Evolutionary conservation across 345 rosid genomes (phyloP), one percentile per base, ranked within the genome.

Genomic region (Gossypium longicalyx): DNA sequence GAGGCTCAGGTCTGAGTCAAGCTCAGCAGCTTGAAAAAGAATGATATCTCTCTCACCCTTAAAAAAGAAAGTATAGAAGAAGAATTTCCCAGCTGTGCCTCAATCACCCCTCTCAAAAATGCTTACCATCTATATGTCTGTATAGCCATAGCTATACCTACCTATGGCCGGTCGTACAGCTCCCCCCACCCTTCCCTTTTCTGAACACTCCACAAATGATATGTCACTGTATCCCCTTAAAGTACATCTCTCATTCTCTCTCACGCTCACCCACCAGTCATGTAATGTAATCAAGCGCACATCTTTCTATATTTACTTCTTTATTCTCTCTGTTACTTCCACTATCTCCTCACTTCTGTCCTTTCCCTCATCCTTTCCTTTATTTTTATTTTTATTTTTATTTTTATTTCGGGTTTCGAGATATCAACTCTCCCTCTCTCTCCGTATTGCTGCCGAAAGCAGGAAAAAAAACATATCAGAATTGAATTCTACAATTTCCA

Each of bases 331-430:
- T 53, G 59, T 15, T 5, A 48, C 41, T 34, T 34, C 41, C 41
- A 34, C 41, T 34, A 34, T 34, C 41, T 34, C 41, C 7, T 34
- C 41, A 4, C 41, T 34, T 34, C 41, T 34, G 41, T 34, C 41
- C 41, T 34, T 34, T 34, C 41, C 38, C 38, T 34, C 38, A 0
- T 34, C 38, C 38, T 34, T 34, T 34, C 38, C 38, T 34, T 52
- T n/a, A n/a, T n/a, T 15, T 2, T 17, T 16, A 16, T 23, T 22
- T 22, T 23, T 23, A 1, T 23, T 23, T 23, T 0, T 23, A 1
- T 23, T 2, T 49, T 9, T 69, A 12, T 61, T 60, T 59, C 3
- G 56, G 77, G 16, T 12, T 74, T 59, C 53, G 67, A 54, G 74
- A 66, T 43, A 20, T 12, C 58, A n/a, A 23, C 45, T 43, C 13